Conservation (phyloP, 768 basidiomycete genomes). For the Boletus coccyginus region DNA sequence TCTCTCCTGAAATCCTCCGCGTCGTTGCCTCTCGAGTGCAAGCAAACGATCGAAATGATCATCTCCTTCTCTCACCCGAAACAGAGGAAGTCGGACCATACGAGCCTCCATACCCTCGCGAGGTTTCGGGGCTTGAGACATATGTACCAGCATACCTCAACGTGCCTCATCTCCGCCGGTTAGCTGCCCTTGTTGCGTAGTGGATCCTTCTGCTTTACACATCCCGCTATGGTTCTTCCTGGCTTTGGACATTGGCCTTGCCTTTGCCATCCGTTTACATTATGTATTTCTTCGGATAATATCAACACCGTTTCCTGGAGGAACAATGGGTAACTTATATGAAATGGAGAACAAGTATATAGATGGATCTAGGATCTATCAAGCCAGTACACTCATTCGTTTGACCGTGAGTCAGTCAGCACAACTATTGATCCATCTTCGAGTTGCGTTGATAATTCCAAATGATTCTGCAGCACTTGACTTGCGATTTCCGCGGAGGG, state of each 20-base stretch:
- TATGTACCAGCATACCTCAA: conserved; percentile 92
- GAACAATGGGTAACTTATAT: conserved; percentile 1
- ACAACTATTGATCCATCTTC: conserved; percentile 46
- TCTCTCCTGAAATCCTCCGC: conserved; percentile 94
- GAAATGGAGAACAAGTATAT: neutral
- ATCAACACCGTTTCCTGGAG: conserved; percentile 1
- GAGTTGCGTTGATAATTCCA: conserved; percentile 46
- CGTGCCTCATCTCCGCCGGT: conserved; percentile 82
- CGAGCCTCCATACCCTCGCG: conserved; percentile 89
- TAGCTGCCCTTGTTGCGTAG: conserved; percentile 83
- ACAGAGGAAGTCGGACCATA: conserved; percentile 97
- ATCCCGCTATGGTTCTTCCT: neutral
- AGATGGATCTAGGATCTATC: neutral
- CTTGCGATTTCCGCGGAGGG: conserved; percentile 24
- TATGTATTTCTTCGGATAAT: conserved; percentile 24
- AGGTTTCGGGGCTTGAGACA: conserved; percentile 94
- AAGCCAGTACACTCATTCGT: neutral
- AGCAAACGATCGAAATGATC: conserved; percentile 95
- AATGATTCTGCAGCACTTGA: conserved; percentile 45
- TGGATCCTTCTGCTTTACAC: neutral
- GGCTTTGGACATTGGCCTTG: conserved; percentile 1
- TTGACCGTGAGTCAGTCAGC: conserved; percentile 8
- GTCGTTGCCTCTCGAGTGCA: conserved; percentile 95
- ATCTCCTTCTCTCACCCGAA: conserved; percentile 92
- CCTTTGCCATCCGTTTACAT: conserved; percentile 13